phyloP scores from a whole-genome alignment of 805 yeast species.

The Kodamaea fukazawae region DNA sequence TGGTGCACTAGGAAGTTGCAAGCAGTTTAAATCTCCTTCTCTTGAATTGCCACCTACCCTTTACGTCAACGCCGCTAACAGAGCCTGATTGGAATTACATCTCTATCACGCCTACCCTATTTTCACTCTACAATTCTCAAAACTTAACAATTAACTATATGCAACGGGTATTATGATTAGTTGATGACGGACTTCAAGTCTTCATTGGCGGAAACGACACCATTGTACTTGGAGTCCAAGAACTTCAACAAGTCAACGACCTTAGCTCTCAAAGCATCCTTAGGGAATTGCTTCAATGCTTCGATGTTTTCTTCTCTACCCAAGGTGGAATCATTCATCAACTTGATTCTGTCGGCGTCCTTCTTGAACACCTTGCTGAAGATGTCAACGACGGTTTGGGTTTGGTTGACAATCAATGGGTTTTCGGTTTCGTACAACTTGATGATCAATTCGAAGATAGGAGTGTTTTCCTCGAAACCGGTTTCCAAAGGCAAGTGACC shows the following conservation, averaged over 20 bases:
- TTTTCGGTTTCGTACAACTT: slow-evolving; percentile 66
- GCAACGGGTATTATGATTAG: slow-evolving; percentile 10
- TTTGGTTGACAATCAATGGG: slow-evolving; percentile 50
- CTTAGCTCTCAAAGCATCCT: slow-evolving; percentile 59
- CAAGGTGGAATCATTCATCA: slow-evolving; percentile 69
- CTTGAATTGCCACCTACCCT: no score
- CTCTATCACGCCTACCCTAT: no score
- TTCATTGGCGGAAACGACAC: slow-evolving; percentile 56
- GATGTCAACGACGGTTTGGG: slow-evolving; percentile 62
- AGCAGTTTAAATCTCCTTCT: no score
- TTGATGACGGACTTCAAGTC: slow-evolving; percentile 44
- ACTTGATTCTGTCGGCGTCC: slow-evolving; percentile 69
- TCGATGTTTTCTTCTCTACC: slow-evolving; percentile 85
- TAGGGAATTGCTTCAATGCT: slow-evolving; percentile 73
- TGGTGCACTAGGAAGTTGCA: no score
- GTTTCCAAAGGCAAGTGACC: slow-evolving; percentile 80
- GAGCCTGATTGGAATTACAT: no score
- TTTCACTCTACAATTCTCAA: no score
- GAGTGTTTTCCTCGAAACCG: slow-evolving; percentile 90
- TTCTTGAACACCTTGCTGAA: slow-evolving; percentile 70
- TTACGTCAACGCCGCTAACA: no score
- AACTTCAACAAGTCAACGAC: slow-evolving; percentile 71
- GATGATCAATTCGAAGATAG: slow-evolving; percentile 77
- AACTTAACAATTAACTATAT: background rate
- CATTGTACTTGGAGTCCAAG: slow-evolving; percentile 63